These are phyloP conservation scores for Cryptosporidium felis DNA, from an alignment of 169 alveolate genomes.

Conservation along the genomic window DNA sequence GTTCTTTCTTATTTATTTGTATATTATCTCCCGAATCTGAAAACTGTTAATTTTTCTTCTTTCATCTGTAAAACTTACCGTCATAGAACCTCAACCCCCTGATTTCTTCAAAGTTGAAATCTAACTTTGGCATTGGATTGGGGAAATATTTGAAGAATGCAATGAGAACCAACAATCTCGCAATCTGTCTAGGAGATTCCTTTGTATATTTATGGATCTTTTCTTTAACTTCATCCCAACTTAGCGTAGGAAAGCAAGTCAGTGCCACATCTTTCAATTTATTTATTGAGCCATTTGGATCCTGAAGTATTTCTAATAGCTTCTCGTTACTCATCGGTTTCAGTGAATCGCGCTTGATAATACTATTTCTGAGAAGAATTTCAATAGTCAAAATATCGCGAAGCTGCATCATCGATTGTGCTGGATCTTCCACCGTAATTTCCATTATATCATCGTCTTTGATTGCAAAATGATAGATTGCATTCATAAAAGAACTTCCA, in stretches of 20 bases:
- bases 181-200: slow-evolving; percentile 65
- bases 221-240: slow-evolving; percentile 53
- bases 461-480: slow-evolving; percentile 77
- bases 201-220: slow-evolving; percentile 44
- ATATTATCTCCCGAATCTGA: neutral
- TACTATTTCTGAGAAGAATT: slow-evolving; percentile 1
- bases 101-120: neutral
- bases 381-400: slow-evolving; percentile 77
- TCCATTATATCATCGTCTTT: slow-evolving; percentile 77
- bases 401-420: slow-evolving; percentile 77
- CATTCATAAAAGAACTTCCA: slow-evolving; percentile 77
- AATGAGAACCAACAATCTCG: slow-evolving; percentile 23
- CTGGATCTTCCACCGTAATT: slow-evolving; percentile 84
- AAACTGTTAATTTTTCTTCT: neutral
- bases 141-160: slow-evolving; percentile 32
- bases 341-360: neutral
- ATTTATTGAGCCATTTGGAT: slow-evolving; percentile 4
- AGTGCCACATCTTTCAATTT: slow-evolving; percentile 6
- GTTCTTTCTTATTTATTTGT: neutral
- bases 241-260: slow-evolving; percentile 5
- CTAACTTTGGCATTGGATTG: slow-evolving; percentile 23
- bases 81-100: slow-evolving; percentile 17
- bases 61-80: neutral
- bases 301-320: slow-evolving; percentile 35
- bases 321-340: slow-evolving; percentile 1